phyloP scores from a whole-genome alignment of 2,329 filamentous ascomycete species.

The Fusarium sp. region DNA sequence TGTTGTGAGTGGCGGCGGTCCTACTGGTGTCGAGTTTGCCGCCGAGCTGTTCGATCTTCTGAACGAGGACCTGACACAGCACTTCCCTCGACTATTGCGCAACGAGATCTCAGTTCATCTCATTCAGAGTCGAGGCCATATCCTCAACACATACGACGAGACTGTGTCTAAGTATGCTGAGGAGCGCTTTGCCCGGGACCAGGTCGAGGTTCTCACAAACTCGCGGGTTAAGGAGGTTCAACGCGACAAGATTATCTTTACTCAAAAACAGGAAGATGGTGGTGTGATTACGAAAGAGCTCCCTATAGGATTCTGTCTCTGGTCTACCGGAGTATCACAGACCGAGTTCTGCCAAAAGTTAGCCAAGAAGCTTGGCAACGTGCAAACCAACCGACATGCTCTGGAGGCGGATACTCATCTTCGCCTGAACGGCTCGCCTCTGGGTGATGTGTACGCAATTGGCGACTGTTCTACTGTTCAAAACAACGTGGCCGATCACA shows the following conservation, averaged over 20 bases:
- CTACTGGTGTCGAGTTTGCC: constrained; percentile 97
- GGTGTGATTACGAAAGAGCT: constrained; percentile 88
- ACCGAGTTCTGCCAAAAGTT: constrained; percentile 83
- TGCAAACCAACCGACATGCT: constrained; percentile 89
- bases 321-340: constrained; percentile 96
- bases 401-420: constrained; percentile 96
- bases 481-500: constrained; percentile 94
- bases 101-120: constrained; percentile 98
- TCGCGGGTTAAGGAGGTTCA: constrained; percentile 91
- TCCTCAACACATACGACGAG: constrained; percentile 98
- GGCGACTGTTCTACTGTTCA: constrained; percentile 97
- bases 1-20: constrained; percentile 94
- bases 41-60: constrained; percentile 96
- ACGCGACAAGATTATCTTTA: constrained; percentile 87
- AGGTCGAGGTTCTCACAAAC: constrained; percentile 92
- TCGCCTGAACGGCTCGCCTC: constrained; percentile 85
- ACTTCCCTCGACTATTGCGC: constrained; percentile 90
- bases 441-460: constrained; percentile 96
- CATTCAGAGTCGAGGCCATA: constrained; percentile 94
- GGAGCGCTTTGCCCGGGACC: constrained; percentile 88
- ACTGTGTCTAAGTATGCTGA: constrained; percentile 93
- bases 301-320: constrained; percentile 95
- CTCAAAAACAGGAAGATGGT: constrained; percentile 81
- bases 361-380: constrained; percentile 78
- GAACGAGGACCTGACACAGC: constrained; percentile 88